A percentile compares a stretch with the other conserved stretches of the same genome.
Evolutionary conservation across 2,329 filamentous ascomycete genomes (phyloP).

Genomic region (Alternaria longipes): DNA sequence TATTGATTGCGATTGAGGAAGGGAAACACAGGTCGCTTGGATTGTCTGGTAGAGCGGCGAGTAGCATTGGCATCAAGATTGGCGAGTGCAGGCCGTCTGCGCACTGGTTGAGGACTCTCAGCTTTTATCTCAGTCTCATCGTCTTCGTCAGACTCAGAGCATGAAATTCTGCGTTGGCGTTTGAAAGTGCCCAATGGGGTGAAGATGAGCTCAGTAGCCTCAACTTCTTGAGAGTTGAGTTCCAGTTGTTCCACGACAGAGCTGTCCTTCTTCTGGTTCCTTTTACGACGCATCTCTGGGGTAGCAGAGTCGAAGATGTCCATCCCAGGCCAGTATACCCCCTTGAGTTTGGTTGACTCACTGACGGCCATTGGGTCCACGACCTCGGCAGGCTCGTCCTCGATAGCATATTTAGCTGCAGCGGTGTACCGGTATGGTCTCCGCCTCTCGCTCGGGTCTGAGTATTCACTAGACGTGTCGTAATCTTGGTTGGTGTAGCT

Average conservation of each 20-base stretch:
- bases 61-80: conserved; percentile 44
- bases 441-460: conserved; percentile 42
- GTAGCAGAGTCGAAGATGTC: conserved; percentile 82
- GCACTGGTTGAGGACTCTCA: conserved; percentile 43
- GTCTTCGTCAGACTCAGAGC: conserved; percentile 52
- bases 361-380: conserved; percentile 42
- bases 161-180: conserved; percentile 56
- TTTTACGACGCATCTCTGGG: conserved; percentile 74
- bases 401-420: conserved; percentile 43
- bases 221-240: conserved; percentile 69
- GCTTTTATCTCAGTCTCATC: conserved; percentile 50
- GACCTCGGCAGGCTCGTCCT: conserved; percentile 39
- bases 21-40: conserved; percentile 29
- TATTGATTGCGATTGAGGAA: conserved; percentile 36
- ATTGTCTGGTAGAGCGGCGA: conserved; percentile 44
- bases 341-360: conserved; percentile 68
- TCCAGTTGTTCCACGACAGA: conserved; percentile 74
- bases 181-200: conserved; percentile 54
- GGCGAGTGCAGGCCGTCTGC: conserved; percentile 41
- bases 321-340: conserved; percentile 80
- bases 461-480: conserved; percentile 51
- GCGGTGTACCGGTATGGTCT: conserved; percentile 33
- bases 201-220: conserved; percentile 72
- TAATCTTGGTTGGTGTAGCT: conserved; percentile 51
- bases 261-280: conserved; percentile 81